Evolutionary conservation across 371 early-diverging fungal species (phyloP), one percentile per base, ranked within the genome.

Genomic region (Rhizomucor pusillus): DNA sequence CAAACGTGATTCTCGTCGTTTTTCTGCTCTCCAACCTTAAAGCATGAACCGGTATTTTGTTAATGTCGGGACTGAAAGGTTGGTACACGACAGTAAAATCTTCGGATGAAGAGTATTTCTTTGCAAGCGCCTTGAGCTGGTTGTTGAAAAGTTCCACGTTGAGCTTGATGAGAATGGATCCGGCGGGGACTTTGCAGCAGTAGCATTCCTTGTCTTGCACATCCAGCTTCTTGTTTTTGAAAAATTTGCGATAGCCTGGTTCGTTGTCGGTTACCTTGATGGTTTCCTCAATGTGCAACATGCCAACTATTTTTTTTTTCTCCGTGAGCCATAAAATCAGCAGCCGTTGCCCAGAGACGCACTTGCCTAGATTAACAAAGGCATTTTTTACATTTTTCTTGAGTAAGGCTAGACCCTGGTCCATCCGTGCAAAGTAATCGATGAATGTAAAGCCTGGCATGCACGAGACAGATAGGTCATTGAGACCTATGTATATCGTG

Each of bases 381-480:
- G 50, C 59, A 7, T 59, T 50, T 18, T 48, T 59, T 16, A 60
- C 40, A 19, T 67, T 54, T 25, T 60, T 36, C 39, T 52, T 25
- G 22, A 64, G 29, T 5, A 43, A 22, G 2, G 40, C 24, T 5
- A 64, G 22, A 7, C 64, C 64, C 10, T 29, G 23, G n/a, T 45
- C 40, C 44, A 55, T 63, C 11, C 50, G 54, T 5, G 47, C n/a
- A 18, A 53, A 18, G 18, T 22, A 57, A 16, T 52, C 40, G 12
- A 37, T 1, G 2, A 37, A n/a, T 1, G 23, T 22, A 14, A 43
- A 59, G 9, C 50, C 60, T 1, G 66, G 62, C 18, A 66, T 16
- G 29, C 74, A 74, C 0, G 64, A 63, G 1, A 60, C 50, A 11
- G 68, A 48, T 0, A 63, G 47, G 43, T 74, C 74, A 20, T 74